phyloP scores from a whole-genome alignment of 2,329 filamentous ascomycete species.

The Fusarium albidum region DNA sequence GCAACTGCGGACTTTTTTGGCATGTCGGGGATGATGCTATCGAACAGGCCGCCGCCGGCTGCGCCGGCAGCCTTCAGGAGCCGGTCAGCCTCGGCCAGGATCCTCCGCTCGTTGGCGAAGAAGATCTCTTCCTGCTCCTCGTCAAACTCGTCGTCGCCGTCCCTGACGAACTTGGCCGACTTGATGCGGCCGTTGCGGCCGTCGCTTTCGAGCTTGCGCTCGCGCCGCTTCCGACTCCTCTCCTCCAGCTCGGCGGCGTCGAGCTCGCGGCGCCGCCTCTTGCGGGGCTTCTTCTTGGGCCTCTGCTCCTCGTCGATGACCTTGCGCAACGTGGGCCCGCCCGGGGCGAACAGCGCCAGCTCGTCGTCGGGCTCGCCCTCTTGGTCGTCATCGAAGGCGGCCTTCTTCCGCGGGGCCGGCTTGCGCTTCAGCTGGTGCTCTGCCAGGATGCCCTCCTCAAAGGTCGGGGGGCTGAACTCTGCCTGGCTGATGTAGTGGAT shows the following conservation, averaged over 20 bases:
- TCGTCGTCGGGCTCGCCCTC: slow-evolving; percentile 63
- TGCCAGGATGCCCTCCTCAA: slow-evolving; percentile 78
- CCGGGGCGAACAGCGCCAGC: slow-evolving; percentile 71
- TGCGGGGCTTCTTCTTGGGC: slow-evolving; percentile 52
- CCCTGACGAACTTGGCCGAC: slow-evolving; percentile 81
- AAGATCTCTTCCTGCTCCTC: slow-evolving; percentile 75
- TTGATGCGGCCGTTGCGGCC: slow-evolving; percentile 82
- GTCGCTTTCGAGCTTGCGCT: slow-evolving; percentile 80
- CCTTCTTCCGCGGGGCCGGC: slow-evolving; percentile 60
- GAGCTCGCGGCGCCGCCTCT: slow-evolving; percentile 58
- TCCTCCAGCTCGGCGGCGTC: slow-evolving; percentile 72
- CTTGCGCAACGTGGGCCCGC: slow-evolving; percentile 68
- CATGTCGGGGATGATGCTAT: slow-evolving; percentile 3
- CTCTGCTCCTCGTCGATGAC: slow-evolving; percentile 65
- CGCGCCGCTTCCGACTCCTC: slow-evolving; percentile 66
- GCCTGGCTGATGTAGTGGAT: slow-evolving; percentile 79
- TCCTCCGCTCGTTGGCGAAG: slow-evolving; percentile 73
- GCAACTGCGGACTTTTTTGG: slow-evolving; percentile 40
- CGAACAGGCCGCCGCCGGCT: slow-evolving; percentile 2
- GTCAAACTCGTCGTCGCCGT: slow-evolving; percentile 90
- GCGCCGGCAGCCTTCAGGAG: slow-evolving; percentile 40
- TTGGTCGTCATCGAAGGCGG: slow-evolving; percentile 75
- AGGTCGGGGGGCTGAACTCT: slow-evolving; percentile 79
- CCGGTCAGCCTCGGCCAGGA: slow-evolving; percentile 62
- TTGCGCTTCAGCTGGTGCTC: slow-evolving; percentile 83